Percentiles rank a stretch among this genome's conserved stretches.
phyloP scores from a whole-genome alignment of 495 filamentous ascomycete species.

The Annulohypoxylon stygium region DNA sequence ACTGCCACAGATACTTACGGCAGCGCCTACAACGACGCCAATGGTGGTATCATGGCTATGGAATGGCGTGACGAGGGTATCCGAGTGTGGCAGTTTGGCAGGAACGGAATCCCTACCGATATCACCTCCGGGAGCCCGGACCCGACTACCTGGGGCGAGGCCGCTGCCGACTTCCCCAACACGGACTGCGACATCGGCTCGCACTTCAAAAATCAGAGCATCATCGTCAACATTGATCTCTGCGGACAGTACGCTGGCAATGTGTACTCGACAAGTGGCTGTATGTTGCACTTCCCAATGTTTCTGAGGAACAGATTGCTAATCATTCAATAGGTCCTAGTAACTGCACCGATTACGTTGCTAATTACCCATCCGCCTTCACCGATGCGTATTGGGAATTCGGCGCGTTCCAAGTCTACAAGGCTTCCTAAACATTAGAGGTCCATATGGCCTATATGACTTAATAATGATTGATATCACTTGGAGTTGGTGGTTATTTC shows the following conservation, averaged over 20 bases:
- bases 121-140: slow-evolving; percentile 65
- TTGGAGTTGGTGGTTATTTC: slow-evolving; percentile 39
- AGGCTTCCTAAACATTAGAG: slow-evolving; percentile 42
- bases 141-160: slow-evolving; percentile 70
- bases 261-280: slow-evolving; percentile 57
- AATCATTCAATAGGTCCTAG: slow-evolving; percentile 54
- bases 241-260: slow-evolving; percentile 74
- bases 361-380: slow-evolving; percentile 72
- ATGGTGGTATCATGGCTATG: slow-evolving; percentile 73
- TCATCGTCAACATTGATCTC: slow-evolving; percentile 77
- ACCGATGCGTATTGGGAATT: slow-evolving; percentile 75
- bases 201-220: slow-evolving; percentile 73
- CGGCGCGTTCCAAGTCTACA: slow-evolving; percentile 73
- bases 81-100: slow-evolving; percentile 71
- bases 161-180: slow-evolving; percentile 69
- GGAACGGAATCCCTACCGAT: slow-evolving; percentile 64
- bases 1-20: slow-evolving; percentile 62
- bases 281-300: slow-evolving; percentile 54
- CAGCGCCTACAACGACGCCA: slow-evolving; percentile 65
- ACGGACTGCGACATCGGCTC: slow-evolving; percentile 69
- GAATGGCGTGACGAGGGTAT: slow-evolving; percentile 73
- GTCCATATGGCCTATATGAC: neutral
- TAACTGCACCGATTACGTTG: slow-evolving; percentile 72
- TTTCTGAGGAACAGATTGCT: slow-evolving; percentile 38
- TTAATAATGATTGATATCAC: slow-evolving; percentile 21